phyloP scores from a whole-genome alignment of 805 yeast genomes.

The Ogataea corticis region DNA sequence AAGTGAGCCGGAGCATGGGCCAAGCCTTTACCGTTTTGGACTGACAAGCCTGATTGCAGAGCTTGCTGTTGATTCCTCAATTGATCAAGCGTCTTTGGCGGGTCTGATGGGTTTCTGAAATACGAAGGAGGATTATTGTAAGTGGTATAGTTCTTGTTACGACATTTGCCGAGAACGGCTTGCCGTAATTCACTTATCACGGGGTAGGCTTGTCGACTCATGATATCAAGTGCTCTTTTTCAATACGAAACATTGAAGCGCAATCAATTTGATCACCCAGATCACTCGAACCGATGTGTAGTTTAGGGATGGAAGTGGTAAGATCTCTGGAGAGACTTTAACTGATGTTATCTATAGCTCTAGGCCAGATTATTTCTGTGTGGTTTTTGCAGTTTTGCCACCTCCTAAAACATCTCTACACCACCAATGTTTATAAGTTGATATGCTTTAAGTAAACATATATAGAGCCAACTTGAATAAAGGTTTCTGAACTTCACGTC shows the following conservation, averaged over 20 bases:
- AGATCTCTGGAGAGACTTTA: too few species aligned
- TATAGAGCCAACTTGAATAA: too few species aligned
- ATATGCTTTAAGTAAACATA: too few species aligned
- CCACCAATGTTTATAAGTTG: neutral
- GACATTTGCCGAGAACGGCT: too few species aligned
- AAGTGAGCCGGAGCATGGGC: neutral
- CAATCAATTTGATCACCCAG: too few species aligned
- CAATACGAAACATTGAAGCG: neutral
- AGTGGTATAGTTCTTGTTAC: conserved; percentile 6
- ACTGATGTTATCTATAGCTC: too few species aligned
- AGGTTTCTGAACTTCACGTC: too few species aligned
- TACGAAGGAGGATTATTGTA: conserved; percentile 24
- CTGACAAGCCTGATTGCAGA: too few species aligned
- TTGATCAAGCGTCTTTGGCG: conserved; percentile 35
- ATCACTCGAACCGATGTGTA: too few species aligned
- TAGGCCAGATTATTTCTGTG: neutral
- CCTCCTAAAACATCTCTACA: conserved; percentile 1
- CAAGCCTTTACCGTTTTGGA: neutral
- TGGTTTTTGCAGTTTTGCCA: neutral
- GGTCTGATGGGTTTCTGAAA: conserved; percentile 24
- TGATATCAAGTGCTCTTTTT: neutral
- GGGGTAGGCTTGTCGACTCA: neutral
- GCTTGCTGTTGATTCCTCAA: conserved; percentile 9
- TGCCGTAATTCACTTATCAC: neutral
- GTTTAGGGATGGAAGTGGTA: too few species aligned